These are phyloP conservation scores for Blastocladiella britannica DNA, from an alignment of 192 early-diverging fungal species.

Conservation along the genomic window DNA sequence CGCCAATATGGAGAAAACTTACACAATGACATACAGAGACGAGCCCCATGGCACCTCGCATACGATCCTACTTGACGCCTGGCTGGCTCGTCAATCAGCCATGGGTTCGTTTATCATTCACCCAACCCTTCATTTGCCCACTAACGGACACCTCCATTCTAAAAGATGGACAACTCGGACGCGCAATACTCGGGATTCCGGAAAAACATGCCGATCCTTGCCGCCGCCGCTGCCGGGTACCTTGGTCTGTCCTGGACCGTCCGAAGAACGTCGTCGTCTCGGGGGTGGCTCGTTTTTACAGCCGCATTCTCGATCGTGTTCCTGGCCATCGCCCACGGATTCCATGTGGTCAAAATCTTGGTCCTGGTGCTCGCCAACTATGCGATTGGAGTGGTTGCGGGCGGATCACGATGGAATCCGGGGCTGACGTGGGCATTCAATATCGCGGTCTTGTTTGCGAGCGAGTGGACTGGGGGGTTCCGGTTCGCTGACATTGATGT, in stretches of 20 bases:
- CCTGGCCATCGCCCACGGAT: slow-evolving; percentile 44
- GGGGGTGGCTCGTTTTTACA: slow-evolving; percentile 25
- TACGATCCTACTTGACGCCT: no score
- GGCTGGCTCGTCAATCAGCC: no score
- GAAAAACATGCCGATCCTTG: slow-evolving; percentile 32
- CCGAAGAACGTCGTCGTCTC: slow-evolving; percentile 10
- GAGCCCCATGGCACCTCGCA: no score
- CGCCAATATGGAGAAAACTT: no score
- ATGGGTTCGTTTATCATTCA: no score
- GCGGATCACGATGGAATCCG: slow-evolving; percentile 32
- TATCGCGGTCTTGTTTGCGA: slow-evolving; percentile 54
- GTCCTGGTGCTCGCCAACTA: slow-evolving; percentile 43
- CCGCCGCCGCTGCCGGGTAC: slow-evolving; percentile 20
- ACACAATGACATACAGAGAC: no score
- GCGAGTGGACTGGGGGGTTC: slow-evolving; percentile 56
- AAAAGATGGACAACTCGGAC: slow-evolving; percentile 23
- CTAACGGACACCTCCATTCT: no score
- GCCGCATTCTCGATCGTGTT: slow-evolving; percentile 37
- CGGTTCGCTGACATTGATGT: slow-evolving; percentile 24
- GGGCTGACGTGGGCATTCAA: slow-evolving; percentile 62
- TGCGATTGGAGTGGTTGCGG: slow-evolving; percentile 26
- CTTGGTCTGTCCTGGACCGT: slow-evolving; percentile 25
- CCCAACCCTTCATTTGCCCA: no score
- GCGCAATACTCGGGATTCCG: slow-evolving; percentile 26
- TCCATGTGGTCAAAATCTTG: slow-evolving; percentile 55